Evolutionary conservation across 495 filamentous ascomycete species (phyloP).

Genomic region (Aspergillus sclerotiicarbonarius): DNA sequence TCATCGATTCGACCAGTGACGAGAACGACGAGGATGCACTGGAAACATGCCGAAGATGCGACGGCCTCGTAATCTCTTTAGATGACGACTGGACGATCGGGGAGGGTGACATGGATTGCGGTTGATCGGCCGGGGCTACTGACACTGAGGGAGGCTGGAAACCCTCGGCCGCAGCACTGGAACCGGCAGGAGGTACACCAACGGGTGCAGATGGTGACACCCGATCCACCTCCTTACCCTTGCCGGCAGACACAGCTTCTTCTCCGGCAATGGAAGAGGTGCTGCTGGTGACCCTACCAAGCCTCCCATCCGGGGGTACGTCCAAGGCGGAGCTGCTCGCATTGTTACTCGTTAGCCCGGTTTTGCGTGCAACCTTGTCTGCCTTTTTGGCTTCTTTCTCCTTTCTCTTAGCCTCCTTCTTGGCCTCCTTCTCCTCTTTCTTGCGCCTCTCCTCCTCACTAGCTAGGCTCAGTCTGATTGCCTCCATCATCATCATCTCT

Average conservation of each 20-base stretch:
- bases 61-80: conserved; percentile 50
- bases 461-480: conserved; percentile 81
- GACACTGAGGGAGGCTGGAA: not conserved
- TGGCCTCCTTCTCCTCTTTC: conserved; percentile 75
- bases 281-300: conserved; percentile 34
- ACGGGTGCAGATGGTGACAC: conserved; percentile 14
- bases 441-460: conserved; percentile 86
- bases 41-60: conserved; percentile 75
- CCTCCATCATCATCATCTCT: conserved; percentile 98
- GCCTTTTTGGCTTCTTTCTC: conserved; percentile 83
- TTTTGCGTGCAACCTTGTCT: conserved; percentile 63
- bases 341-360: conserved; percentile 47
- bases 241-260: conserved; percentile 45
- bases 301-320: conserved; percentile 23
- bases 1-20: conserved; percentile 63
- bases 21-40: conserved; percentile 80
- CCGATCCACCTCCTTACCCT: conserved; percentile 83
- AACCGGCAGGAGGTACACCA: conserved; percentile 1
- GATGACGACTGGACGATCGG: conserved; percentile 21
- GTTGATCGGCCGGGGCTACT: conserved; percentile 13
- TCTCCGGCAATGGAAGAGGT: conserved; percentile 40
- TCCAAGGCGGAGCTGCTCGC: conserved; percentile 40
- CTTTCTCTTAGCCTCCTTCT: conserved; percentile 76
- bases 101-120: not conserved
- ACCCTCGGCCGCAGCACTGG: conserved; percentile 7